Percentiles rank a stretch among this genome's conserved stretches.
Conservation (phyloP, 768 basidiomycete genomes). For the Pisolithus microcarpus region DNA sequence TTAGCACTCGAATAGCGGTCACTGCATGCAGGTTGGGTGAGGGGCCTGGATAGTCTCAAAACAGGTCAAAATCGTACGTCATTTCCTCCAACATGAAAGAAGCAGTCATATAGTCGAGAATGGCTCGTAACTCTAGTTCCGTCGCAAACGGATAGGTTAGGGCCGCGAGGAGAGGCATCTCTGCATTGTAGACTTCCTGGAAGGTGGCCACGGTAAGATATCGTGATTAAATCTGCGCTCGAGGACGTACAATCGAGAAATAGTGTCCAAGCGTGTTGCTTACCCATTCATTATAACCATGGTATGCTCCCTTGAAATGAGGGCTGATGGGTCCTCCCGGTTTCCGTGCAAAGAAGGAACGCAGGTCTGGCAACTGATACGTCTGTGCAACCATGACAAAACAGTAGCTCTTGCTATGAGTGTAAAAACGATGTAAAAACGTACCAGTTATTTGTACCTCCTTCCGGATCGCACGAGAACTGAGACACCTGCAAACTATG, state of each 20-base stretch:
- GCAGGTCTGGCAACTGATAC: slow-evolving; percentile 21
- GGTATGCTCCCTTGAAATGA: slow-evolving; percentile 17
- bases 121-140: slow-evolving; percentile 14
- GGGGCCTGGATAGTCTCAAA: not conserved
- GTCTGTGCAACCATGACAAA: slow-evolving; percentile 13
- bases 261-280: slow-evolving; percentile 15
- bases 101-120: slow-evolving; percentile 22
- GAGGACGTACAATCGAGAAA: slow-evolving; percentile 14
- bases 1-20: slow-evolving; percentile 20
- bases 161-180: slow-evolving; percentile 21
- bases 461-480: too few species aligned
- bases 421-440: not conserved
- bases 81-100: slow-evolving; percentile 27
- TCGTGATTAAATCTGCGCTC: not conserved
- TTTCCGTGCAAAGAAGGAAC: slow-evolving; percentile 19
- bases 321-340: slow-evolving; percentile 22
- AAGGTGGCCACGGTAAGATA: not conserved
- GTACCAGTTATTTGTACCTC: not conserved
- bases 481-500: too few species aligned
- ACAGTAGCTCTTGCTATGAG: too few species aligned
- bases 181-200: slow-evolving; percentile 22
- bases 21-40: slow-evolving; percentile 7
- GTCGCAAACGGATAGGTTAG: slow-evolving; percentile 19
- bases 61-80: slow-evolving; percentile 13
- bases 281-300: slow-evolving; percentile 19